These are phyloP conservation scores for Kitagawia praeruptora DNA, from an alignment of 129 eudicot genomes.

Conservation along the genomic window DNA sequence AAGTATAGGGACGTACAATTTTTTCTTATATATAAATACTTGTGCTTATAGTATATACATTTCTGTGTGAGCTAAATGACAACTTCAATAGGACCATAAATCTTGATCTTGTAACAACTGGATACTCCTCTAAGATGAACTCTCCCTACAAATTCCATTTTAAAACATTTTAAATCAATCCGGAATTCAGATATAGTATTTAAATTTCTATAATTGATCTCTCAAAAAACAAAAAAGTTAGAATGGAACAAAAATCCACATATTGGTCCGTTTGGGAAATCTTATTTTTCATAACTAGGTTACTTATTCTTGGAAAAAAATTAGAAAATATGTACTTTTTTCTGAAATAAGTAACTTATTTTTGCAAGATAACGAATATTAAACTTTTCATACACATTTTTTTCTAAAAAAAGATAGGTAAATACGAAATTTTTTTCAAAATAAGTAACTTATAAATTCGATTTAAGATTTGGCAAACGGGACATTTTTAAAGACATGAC, in stretches of 20 bases:
- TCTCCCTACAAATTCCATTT: neutral
- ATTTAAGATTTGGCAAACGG: no score
- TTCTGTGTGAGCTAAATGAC: neutral
- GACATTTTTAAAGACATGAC: no score
- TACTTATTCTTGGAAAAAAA: no score
- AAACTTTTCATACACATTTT: no score
- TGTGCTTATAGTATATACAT: neutral
- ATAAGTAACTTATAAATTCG: no score
- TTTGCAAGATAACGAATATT: no score
- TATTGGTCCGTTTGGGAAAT: no score
- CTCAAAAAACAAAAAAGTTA: neutral
- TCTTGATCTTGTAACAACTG: neutral
- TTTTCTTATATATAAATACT: neutral
- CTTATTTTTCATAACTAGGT: no score
- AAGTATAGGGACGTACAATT: constrained; percentile 12
- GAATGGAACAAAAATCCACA: neutral
- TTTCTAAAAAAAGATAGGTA: no score
- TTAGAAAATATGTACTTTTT: no score
- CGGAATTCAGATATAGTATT: neutral
- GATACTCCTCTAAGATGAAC: neutral
- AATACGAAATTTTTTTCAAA: no score
- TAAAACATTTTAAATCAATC: neutral
- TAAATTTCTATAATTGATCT: neutral
- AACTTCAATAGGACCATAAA: neutral
- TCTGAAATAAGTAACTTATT: no score